phyloP scores from a whole-genome alignment of 2,329 filamentous ascomycete genomes.

The Fusarium fracticaudum region DNA sequence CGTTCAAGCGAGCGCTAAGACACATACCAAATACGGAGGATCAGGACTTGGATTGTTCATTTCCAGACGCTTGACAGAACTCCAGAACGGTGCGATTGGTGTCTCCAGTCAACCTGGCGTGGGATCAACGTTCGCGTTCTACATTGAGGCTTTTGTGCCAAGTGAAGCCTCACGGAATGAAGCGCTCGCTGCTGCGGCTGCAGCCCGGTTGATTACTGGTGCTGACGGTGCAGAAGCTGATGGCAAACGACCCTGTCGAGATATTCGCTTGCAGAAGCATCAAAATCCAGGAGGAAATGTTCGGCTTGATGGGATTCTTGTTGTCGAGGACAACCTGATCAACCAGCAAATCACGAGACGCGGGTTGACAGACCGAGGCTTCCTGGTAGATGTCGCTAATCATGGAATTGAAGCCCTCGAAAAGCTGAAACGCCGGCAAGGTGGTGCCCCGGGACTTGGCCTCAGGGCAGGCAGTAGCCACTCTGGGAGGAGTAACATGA shows the following conservation, averaged over 20 bases:
- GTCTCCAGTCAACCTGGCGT: conserved; percentile 73
- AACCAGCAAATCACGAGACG: conserved; percentile 67
- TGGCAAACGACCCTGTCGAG: conserved; percentile 32
- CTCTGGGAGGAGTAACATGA: conserved; percentile 22
- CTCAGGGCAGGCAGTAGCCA: background rate
- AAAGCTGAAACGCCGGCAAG: conserved; percentile 48
- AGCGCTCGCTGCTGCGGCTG: conserved; percentile 50
- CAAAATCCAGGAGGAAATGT: conserved; percentile 42
- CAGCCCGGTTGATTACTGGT: conserved; percentile 44
- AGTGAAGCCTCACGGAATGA: conserved; percentile 53
- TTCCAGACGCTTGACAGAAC: conserved; percentile 78
- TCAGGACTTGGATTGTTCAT: conserved; percentile 84
- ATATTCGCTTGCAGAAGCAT: conserved; percentile 35
- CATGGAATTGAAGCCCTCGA: conserved; percentile 66
- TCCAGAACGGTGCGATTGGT: conserved; percentile 83
- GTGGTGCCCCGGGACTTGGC: conserved; percentile 29
- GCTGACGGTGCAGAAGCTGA: conserved; percentile 32
- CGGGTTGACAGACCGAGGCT: conserved; percentile 60
- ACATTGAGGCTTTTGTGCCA: conserved; percentile 67
- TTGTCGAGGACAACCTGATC: conserved; percentile 70
- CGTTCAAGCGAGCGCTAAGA: conserved; percentile 78
- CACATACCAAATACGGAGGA: conserved; percentile 82
- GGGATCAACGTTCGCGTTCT: conserved; percentile 82
- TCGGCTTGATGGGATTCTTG: conserved; percentile 56
- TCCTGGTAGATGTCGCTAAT: conserved; percentile 63